A percentile compares a stretch with the other conserved stretches of the same genome.
These are phyloP conservation scores for Boletus vermiculosoides DNA, from an alignment of 768 basidiomycete species.

Conservation along the genomic window DNA sequence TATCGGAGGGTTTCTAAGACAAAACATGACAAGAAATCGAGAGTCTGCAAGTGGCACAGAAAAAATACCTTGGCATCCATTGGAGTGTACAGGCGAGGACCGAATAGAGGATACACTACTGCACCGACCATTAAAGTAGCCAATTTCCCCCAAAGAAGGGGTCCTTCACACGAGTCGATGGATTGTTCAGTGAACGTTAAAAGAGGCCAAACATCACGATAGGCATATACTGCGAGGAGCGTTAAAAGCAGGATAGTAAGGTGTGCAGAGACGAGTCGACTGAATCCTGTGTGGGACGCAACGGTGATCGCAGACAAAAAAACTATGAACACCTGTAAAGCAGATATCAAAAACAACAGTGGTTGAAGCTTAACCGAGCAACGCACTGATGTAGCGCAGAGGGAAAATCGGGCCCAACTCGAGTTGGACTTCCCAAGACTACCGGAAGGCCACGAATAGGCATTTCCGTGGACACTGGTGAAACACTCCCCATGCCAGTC, in stretches of 20 bases:
- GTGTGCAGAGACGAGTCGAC: not conserved
- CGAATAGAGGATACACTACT: not conserved
- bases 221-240: not conserved
- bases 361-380: not conserved
- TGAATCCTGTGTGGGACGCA: not conserved
- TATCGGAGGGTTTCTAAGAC: not conserved
- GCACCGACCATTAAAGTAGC: not conserved
- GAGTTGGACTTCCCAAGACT: not conserved
- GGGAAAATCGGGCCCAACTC: not conserved
- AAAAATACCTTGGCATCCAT: not conserved
- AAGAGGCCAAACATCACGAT: constrained; percentile 1
- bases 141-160: not conserved
- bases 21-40: not conserved
- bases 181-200: not conserved
- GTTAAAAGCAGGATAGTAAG: not conserved
- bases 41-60: too few relatives aligned
- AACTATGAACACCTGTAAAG: not conserved
- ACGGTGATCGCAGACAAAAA: not conserved
- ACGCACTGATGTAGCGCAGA: not conserved
- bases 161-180: not conserved
- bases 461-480: not conserved
- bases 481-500: not conserved
- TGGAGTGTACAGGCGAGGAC: not conserved
- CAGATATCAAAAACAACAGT: not conserved
- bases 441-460: not conserved